Evolutionary conservation across 805 yeast genomes (phyloP).

Genomic region (Candida sonorensis): DNA sequence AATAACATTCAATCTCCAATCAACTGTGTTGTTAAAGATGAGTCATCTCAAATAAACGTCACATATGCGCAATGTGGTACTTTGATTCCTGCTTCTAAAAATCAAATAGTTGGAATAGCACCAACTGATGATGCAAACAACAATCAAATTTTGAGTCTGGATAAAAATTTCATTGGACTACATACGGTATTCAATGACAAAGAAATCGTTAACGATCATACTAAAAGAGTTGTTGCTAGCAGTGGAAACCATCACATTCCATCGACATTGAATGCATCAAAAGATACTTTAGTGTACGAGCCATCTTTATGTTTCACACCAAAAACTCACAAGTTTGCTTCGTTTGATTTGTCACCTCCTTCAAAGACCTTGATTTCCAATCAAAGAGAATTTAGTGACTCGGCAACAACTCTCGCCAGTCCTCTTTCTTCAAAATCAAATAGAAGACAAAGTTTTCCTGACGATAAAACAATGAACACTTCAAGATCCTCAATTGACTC

Average conservation of each 20-base stretch:
- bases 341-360: no score
- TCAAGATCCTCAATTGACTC: not conserved
- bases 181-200: slow-evolving; percentile 30
- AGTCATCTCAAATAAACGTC: slow-evolving; percentile 33
- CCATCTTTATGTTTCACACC: not conserved
- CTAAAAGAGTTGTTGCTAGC: no score
- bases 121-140: slow-evolving; percentile 25
- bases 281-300: not conserved
- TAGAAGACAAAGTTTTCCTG: not conserved
- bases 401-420: slow-evolving; percentile 9
- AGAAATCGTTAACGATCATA: no score
- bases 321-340: no score
- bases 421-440: slow-evolving; percentile 1
- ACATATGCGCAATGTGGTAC: slow-evolving; percentile 43
- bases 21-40: slow-evolving; percentile 14
- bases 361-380: not conserved
- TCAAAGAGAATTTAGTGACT: slow-evolving; percentile 8
- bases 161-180: slow-evolving; percentile 49
- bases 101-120: slow-evolving; percentile 40
- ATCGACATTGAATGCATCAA: no score
- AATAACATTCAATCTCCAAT: not conserved
- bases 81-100: slow-evolving; percentile 51
- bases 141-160: slow-evolving; percentile 42
- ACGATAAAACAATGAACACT: not conserved
- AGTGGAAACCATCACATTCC: no score